Evolutionary conservation across 2,329 filamentous ascomycete species (phyloP).

Genomic region (Elsinoe fawcettii): DNA sequence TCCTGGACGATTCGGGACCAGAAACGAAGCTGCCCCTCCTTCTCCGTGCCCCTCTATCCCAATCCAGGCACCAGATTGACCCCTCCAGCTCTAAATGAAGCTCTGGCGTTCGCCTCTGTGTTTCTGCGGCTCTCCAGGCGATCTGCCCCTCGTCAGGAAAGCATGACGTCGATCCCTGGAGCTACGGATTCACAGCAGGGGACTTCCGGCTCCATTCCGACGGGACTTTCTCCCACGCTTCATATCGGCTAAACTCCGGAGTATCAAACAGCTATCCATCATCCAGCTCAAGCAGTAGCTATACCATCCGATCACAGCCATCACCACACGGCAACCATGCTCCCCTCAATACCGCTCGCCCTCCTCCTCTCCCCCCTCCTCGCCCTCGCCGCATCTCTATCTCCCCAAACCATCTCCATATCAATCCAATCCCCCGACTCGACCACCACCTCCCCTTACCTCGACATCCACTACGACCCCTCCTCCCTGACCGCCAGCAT

Average conservation of each 20-base stretch:
- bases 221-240: background rate
- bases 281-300: background rate
- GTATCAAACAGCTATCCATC: background rate
- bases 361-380: conserved; percentile 5
- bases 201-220: background rate
- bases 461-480: conserved; percentile 38
- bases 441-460: conserved; percentile 33
- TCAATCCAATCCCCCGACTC: conserved; percentile 30
- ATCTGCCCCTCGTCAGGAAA: conserved; percentile 11
- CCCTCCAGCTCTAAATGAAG: conserved; percentile 6
- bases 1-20: background rate
- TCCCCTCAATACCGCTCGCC: background rate
- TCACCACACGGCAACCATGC: conserved; percentile 1
- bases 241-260: background rate
- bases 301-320: background rate
- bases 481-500: conserved; percentile 31
- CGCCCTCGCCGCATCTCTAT: background rate
- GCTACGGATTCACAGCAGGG: background rate
- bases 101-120: conserved; percentile 8
- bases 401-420: conserved; percentile 19
- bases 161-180: conserved; percentile 6
- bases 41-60: conserved; percentile 12
- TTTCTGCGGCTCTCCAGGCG: background rate
- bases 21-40: conserved; percentile 3
- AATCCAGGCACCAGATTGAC: conserved; percentile 12